Conservation (phyloP, 805 yeast genomes). For the Tetrapisispora nanseiensis region DNA sequence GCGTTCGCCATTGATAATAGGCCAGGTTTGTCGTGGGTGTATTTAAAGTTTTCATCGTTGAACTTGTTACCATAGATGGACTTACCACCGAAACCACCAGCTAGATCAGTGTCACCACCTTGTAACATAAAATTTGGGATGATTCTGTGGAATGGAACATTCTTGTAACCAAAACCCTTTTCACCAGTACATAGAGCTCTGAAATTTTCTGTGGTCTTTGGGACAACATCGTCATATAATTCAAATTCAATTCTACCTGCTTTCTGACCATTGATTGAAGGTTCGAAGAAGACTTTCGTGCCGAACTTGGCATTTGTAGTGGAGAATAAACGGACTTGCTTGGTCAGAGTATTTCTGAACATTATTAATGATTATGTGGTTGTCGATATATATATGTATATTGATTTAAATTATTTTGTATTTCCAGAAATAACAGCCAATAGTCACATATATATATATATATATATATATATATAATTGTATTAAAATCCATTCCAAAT, state of each 20-base stretch:
- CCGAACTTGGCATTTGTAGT: conserved; percentile 37
- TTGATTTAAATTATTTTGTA: no score
- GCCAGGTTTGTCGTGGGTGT: conserved; percentile 72
- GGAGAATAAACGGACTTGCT: conserved; percentile 41
- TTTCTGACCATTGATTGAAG: conserved; percentile 45
- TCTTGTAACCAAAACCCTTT: conserved; percentile 78
- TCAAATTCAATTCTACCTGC: conserved; percentile 29
- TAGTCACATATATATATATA: not conserved
- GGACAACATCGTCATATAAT: conserved; percentile 37
- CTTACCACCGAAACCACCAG: conserved; percentile 91
- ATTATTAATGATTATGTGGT: conserved; percentile 6
- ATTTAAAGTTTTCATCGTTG: conserved; percentile 51
- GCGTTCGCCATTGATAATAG: conserved; percentile 86
- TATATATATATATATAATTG: no score
- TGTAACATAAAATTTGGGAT: conserved; percentile 95
- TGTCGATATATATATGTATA: no score
- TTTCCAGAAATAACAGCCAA: not conserved
- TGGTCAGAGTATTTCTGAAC: conserved; percentile 14
- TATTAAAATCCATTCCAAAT: no score
- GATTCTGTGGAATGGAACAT: conserved; percentile 85
- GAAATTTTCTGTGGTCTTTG: conserved; percentile 75
- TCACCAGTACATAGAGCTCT: conserved; percentile 83
- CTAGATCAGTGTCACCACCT: conserved; percentile 82
- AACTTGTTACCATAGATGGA: conserved; percentile 68
- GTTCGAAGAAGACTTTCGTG: conserved; percentile 48